Conservation (phyloP, 2,329 filamentous ascomycete genomes). For the Zasmidium cellare region DNA sequence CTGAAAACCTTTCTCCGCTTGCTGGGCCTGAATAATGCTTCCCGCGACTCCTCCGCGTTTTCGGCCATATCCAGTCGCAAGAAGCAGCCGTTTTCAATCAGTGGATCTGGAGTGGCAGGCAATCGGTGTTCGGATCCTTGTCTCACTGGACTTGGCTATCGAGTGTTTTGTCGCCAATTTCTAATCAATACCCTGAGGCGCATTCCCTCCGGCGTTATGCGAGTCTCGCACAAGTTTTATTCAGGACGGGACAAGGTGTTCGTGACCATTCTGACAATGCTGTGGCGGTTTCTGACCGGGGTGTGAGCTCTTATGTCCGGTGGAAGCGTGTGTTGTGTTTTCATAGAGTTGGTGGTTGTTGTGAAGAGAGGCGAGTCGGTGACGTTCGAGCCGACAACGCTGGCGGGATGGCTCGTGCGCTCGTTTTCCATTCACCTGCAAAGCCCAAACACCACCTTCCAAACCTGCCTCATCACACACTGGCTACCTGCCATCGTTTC, state of each 20-base stretch:
- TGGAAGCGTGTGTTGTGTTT: neutral
- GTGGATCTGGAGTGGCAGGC: neutral
- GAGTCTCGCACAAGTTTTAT: neutral
- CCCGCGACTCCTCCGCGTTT: conserved; percentile 4
- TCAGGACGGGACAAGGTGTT: neutral
- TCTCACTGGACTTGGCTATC: neutral
- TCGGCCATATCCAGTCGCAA: conserved; percentile 4
- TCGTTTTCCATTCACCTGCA: neutral
- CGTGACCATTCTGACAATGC: neutral
- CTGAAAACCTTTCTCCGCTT: conserved; percentile 55
- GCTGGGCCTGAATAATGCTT: conserved; percentile 46
- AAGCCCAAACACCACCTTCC: neutral
- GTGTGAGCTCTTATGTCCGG: too few relatives aligned
- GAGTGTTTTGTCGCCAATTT: neutral
- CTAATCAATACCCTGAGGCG: neutral
- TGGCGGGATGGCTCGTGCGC: neutral
- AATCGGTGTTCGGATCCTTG: neutral
- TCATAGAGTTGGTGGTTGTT: neutral
- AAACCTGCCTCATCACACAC: neutral
- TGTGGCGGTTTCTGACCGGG: neutral
- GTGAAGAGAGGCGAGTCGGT: neutral
- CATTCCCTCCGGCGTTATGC: neutral
- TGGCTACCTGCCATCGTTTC: neutral
- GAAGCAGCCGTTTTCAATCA: neutral
- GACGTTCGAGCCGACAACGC: neutral